A percentile compares a stretch with the other conserved stretches of the same genome.
Evolutionary conservation across 2,329 filamentous ascomycete species (phyloP).

Genomic region (Xylariaceae sp.): DNA sequence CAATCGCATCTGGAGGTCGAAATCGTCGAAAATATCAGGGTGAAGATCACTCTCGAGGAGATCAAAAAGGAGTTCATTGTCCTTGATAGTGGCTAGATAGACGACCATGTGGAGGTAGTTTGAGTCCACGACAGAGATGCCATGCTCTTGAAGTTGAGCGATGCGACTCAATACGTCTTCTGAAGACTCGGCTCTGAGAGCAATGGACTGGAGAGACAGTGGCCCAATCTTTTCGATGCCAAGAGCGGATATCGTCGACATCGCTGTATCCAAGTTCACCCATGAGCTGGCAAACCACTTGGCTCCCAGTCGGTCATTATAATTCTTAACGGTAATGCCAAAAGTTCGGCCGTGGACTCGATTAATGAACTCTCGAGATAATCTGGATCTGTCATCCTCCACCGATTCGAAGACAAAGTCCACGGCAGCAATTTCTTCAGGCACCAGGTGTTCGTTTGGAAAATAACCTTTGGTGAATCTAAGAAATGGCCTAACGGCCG

Average conservation of each 20-base stretch:
- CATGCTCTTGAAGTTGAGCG: conserved; percentile 62
- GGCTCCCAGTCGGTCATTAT: conserved; percentile 76
- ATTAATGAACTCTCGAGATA: conserved; percentile 45
- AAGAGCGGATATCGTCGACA: conserved; percentile 70
- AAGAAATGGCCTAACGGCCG: conserved; percentile 54
- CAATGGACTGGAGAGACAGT: conserved; percentile 77
- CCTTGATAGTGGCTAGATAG: conserved; percentile 64
- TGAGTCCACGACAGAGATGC: conserved; percentile 66
- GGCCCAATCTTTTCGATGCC: conserved; percentile 76
- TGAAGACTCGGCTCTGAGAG: conserved; percentile 64
- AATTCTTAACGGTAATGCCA: conserved; percentile 51
- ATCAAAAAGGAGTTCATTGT: conserved; percentile 54
- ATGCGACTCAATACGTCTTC: conserved; percentile 65
- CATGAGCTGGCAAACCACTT: conserved; percentile 77
- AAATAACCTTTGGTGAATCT: conserved; percentile 55
- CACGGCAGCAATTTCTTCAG: conserved; percentile 38
- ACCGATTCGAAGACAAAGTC: conserved; percentile 15
- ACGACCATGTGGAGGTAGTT: conserved; percentile 70
- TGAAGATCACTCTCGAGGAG: conserved; percentile 59
- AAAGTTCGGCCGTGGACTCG: conserved; percentile 48
- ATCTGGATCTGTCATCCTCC: conserved; percentile 24
- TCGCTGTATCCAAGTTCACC: conserved; percentile 73
- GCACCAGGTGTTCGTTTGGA: conserved; percentile 45
- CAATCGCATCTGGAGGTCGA: conserved; percentile 48
- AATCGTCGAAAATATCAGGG: conserved; percentile 61